A percentile compares a stretch with the other conserved stretches of the same genome.
Conservation (phyloP, 2,329 filamentous ascomycete species). For the Stagonosporopsis vannaccii region DNA sequence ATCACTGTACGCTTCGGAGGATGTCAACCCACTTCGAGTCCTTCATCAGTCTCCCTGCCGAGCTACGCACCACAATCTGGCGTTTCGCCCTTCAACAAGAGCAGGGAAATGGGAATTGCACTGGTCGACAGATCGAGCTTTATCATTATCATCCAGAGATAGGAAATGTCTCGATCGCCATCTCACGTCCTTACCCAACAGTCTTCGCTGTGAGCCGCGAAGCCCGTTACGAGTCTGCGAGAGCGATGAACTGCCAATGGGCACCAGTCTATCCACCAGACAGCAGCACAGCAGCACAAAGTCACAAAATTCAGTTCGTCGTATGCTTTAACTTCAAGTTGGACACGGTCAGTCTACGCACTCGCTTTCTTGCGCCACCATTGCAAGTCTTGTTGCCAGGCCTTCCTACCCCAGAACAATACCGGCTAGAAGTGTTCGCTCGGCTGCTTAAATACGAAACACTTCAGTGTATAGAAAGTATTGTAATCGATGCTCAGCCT, state of each 20-base stretch:
- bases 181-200: slow-evolving; percentile 9
- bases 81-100: not conserved
- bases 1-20: not conserved
- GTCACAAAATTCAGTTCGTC: not conserved
- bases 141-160: not conserved
- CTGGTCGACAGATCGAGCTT: not conserved
- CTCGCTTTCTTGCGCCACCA: not conserved
- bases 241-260: not conserved
- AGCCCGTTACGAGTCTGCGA: not conserved
- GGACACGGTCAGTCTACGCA: not conserved
- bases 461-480: not conserved
- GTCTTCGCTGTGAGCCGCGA: slow-evolving; percentile 1
- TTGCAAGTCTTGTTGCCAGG: not conserved
- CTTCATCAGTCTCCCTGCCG: slow-evolving; percentile 7
- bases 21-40: not conserved
- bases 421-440: not conserved
- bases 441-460: not conserved
- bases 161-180: not conserved
- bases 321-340: not conserved
- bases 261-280: not conserved
- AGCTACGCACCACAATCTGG: slow-evolving; percentile 5
- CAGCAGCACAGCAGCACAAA: not conserved
- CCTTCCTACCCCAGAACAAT: not conserved
- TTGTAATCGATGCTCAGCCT: not conserved
- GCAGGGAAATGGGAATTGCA: not conserved